A percentile compares a stretch with the other conserved stretches of the same genome.
Conservation (phyloP, 2,329 filamentous ascomycete species). For the Exophiala sideris region DNA sequence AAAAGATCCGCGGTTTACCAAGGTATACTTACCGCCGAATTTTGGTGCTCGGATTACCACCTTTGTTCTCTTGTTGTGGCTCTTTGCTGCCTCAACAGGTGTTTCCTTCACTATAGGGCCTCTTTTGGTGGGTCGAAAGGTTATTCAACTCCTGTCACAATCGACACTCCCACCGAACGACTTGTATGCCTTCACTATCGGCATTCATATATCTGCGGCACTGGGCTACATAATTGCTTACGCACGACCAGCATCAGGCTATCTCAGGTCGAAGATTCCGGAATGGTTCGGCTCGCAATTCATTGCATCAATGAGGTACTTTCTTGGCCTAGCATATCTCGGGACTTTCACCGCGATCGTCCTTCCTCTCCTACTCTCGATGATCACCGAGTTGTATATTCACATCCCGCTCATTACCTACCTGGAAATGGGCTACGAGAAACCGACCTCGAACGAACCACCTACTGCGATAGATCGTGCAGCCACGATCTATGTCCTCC, state of each 20-base stretch:
- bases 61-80: slow-evolving; percentile 88
- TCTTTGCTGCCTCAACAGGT: slow-evolving; percentile 85
- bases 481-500: slow-evolving; percentile 77
- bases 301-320: slow-evolving; percentile 29
- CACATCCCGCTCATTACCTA: slow-evolving; percentile 84
- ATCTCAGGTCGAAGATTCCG: slow-evolving; percentile 10
- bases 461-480: neutral
- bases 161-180: slow-evolving; percentile 77
- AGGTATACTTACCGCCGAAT: slow-evolving; percentile 78
- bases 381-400: slow-evolving; percentile 82
- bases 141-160: slow-evolving; percentile 73
- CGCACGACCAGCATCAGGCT: slow-evolving; percentile 23
- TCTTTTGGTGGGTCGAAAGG: slow-evolving; percentile 73
- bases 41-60: slow-evolving; percentile 76
- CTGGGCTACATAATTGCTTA: slow-evolving; percentile 61
- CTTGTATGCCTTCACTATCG: slow-evolving; percentile 91
- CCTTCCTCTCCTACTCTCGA: slow-evolving; percentile 74
- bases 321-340: slow-evolving; percentile 65
- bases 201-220: slow-evolving; percentile 75
- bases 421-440: slow-evolving; percentile 38
- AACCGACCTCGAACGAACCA: neutral
- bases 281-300: slow-evolving; percentile 20
- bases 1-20: slow-evolving; percentile 60
- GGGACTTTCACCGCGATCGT: slow-evolving; percentile 72
- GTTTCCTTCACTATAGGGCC: slow-evolving; percentile 82